Base-by-base conservation (phyloP, 1,139 yeast genomes). In the Blastobotrys serpentis region DNA sequence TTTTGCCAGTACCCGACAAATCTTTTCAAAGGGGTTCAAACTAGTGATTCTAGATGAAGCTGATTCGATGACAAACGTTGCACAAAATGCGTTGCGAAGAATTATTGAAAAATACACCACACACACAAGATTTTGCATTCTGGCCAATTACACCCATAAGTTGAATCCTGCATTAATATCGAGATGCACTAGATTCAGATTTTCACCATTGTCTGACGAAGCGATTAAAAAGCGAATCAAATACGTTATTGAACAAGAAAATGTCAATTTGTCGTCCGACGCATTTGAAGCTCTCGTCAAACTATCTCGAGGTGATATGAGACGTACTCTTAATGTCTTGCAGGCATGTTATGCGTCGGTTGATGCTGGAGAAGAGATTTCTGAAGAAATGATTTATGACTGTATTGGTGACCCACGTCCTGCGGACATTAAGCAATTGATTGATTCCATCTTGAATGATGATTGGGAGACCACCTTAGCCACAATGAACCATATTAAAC, bases 381-480 rank as follows among this genome's bases (percentile, higher is more conserved):
- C 84, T 29, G 78, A 76, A 41, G 80, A 79, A 49, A 84, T 86
- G 81, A 82, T 94, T 32, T 94, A 87, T 65, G 96, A 90, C 58
- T 90, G 98, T 67, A 83, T 94, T 44, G 99, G 99, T 2, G 90
- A 95, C 0, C 98, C 98, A 1, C 86, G 85, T 56, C 98, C 98
- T 0, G 76, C 75, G 42, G 97, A 90, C 58, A 77, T 92, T 29
- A 86, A 85, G 59, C 72, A 81, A 0, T 82, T 88, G 8, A 71
- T 92, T 53, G 84, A 84, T 56, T 78, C 92, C 5, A 81, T 92
- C 30, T 71, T 94, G 63, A 82, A 81, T 57, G 95, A 88, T 53
- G 96, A 89, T 62, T 90, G 97, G 95, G 77, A 86, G 17, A 81
- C 90, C 2, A 80, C 95, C 0, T 77, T 78, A 59, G 69, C 76